Evolutionary conservation across 1,284 basidiomycete species (phyloP).

Genomic region (Ceratorhiza oryzae-sativae): DNA sequence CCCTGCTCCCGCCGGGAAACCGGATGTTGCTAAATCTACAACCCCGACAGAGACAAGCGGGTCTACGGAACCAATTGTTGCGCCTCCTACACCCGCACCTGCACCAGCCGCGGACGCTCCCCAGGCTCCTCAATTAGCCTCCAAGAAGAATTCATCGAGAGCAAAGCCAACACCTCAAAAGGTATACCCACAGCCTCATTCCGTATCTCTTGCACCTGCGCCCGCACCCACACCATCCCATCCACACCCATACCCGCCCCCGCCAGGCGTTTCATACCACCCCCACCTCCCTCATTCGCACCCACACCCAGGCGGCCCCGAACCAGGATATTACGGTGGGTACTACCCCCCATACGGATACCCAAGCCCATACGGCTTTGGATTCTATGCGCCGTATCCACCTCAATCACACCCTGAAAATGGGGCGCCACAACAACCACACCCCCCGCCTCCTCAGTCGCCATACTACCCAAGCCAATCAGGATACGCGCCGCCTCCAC

Average conservation of each 20-base stretch:
- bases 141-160: neutral
- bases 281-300: conserved; percentile 14
- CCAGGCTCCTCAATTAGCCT: neutral
- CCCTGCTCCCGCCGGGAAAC: neutral
- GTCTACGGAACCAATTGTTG: neutral
- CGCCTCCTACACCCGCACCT: neutral
- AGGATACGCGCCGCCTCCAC: too few species aligned
- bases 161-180: neutral
- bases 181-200: neutral
- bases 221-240: neutral
- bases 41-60: neutral
- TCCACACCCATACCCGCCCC: neutral
- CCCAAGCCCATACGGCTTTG: conserved; percentile 20
- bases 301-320: conserved; percentile 2
- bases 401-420: conserved; percentile 1
- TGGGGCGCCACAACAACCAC: neutral
- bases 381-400: conserved; percentile 27
- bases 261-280: neutral
- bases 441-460: neutral
- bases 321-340: conserved; percentile 11
- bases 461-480: neutral
- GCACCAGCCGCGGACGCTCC: neutral
- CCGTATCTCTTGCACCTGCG: neutral
- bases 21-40: neutral
- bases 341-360: conserved; percentile 30